Percentiles rank a stretch among this genome's conserved stretches.
These are phyloP conservation scores for Vanrija sp. DNA, from an alignment of 1,284 basidiomycete species.

Conservation along the genomic window DNA sequence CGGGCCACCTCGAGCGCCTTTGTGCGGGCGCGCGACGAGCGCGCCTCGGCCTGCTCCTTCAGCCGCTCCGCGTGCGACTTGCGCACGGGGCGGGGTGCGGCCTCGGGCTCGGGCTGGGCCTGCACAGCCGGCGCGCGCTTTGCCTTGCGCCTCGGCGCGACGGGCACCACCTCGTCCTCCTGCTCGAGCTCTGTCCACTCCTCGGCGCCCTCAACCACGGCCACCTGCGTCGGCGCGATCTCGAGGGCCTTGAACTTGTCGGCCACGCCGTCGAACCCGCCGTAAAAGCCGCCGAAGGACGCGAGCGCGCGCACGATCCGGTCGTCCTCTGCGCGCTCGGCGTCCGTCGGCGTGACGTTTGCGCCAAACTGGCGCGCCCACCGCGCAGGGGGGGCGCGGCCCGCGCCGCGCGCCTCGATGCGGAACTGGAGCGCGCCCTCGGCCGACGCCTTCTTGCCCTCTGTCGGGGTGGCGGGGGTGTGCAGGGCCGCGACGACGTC, in stretches of 20 bases:
- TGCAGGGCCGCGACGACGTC: constrained; percentile 6
- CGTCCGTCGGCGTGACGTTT: neutral
- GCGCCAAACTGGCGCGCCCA: neutral
- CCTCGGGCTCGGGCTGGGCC: too few species aligned
- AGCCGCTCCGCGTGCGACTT: neutral
- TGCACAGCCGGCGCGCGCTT: neutral
- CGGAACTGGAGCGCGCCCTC: constrained; percentile 11
- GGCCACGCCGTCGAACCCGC: constrained; percentile 33
- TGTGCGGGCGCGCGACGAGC: too few species aligned
- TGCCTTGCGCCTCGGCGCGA: neutral
- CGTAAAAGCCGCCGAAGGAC: constrained; percentile 30
- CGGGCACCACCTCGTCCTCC: constrained; percentile 12
- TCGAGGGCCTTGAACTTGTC: constrained; percentile 15
- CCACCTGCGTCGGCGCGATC: neutral
- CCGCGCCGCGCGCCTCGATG: constrained; percentile 17
- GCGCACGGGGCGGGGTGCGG: too few species aligned
- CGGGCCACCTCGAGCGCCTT: too few species aligned
- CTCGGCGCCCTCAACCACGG: neutral
- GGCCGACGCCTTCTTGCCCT: neutral
- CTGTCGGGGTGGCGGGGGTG: neutral
- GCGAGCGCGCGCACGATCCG: constrained; percentile 23
- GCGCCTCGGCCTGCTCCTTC: neutral
- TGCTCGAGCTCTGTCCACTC: constrained; percentile 7
- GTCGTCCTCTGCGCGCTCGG: constrained; percentile 20
- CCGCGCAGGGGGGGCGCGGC: too few species aligned